phyloP scores from a whole-genome alignment of 1,139 yeast genomes.

The Pneumocystis canis region DNA sequence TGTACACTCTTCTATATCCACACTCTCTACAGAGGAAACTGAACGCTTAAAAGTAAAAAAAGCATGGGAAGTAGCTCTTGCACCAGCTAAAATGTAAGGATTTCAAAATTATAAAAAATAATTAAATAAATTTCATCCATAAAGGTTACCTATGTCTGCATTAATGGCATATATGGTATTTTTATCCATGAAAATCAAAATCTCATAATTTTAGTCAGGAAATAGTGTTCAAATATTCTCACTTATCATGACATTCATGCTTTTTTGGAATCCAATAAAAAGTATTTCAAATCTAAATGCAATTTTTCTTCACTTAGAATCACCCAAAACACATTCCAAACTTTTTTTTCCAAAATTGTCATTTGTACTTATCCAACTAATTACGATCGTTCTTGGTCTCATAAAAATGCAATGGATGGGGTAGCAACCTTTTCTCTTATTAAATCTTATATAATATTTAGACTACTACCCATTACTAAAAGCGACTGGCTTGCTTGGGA shows the following conservation, averaged over 20 bases:
- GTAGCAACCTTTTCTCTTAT: background rate
- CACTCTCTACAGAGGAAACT: background rate
- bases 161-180: slow-evolving; percentile 62
- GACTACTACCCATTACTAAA: slow-evolving; percentile 60
- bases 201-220: slow-evolving; percentile 40
- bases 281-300: slow-evolving; percentile 48
- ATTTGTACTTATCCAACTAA: slow-evolving; percentile 46
- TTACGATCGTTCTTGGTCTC: slow-evolving; percentile 58
- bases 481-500: slow-evolving; percentile 95
- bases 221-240: slow-evolving; percentile 80
- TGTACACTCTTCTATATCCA: background rate
- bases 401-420: slow-evolving; percentile 86
- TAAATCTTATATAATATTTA: background rate
- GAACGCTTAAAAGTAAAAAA: slow-evolving; percentile 23
- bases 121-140: background rate
- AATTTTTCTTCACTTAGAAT: slow-evolving; percentile 26
- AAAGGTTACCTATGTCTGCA: slow-evolving; percentile 60
- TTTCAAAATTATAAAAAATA: background rate
- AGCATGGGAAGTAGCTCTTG: slow-evolving; percentile 77
- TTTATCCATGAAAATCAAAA: background rate
- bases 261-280: slow-evolving; percentile 59
- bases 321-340: slow-evolving; percentile 25
- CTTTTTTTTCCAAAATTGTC: slow-evolving; percentile 35
- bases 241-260: slow-evolving; percentile 76
- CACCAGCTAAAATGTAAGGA: slow-evolving; percentile 53